Base-by-base conservation (phyloP, 2,329 filamentous ascomycete genomes). In the Stachybotrys chartarum region DNA sequence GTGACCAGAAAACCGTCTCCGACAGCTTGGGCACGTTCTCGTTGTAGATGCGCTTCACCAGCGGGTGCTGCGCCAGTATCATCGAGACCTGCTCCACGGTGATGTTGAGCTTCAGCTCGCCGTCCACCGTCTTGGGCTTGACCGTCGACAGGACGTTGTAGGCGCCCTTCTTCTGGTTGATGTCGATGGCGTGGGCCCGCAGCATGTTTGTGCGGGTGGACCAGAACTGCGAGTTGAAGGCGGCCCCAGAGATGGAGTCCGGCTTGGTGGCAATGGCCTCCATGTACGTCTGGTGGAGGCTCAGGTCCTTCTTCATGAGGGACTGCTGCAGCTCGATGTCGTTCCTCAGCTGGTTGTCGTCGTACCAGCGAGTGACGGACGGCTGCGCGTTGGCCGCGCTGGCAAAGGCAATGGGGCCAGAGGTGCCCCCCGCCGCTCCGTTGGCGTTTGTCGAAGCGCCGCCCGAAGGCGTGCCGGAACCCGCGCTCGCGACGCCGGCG, bases 141-240 rank as follows among this genome's bases (percentile, higher is more conserved):
- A 97, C 85, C 17, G 89, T 88, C 0, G 94, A 92, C 17, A 99
- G 78, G 7, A 97, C 92, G 63, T 99, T 97, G 73, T 97, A 97
- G 4, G 91, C 85, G 6, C 93, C 94, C 61, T 89, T 87, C 63
- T 86, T 88, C 74, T 99, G 95, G 57, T 84, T 85, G 55, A 83
- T 85, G 71, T 97, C 91, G 50, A 96, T 94, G 1, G 91, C 92
- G 73, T 97, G 90, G 0, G 93, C 88, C 12, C 94, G 88, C 32
- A 99, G 79, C 35, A 97, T 77, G 68, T 91, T 91, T 50, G 92
- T 82, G 50, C 95, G 82, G 2, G 91, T 90, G 1, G 91, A 90
- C 94, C 94, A 99, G 74, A 99, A 99, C 69, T 97, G 93, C 1
- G 85, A 79, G 62, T 93, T 91, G 70, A 97, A 96, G 49, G 91